phyloP scores from a whole-genome alignment of 495 filamentous ascomycete species.

The Penicillium paradoxum region DNA sequence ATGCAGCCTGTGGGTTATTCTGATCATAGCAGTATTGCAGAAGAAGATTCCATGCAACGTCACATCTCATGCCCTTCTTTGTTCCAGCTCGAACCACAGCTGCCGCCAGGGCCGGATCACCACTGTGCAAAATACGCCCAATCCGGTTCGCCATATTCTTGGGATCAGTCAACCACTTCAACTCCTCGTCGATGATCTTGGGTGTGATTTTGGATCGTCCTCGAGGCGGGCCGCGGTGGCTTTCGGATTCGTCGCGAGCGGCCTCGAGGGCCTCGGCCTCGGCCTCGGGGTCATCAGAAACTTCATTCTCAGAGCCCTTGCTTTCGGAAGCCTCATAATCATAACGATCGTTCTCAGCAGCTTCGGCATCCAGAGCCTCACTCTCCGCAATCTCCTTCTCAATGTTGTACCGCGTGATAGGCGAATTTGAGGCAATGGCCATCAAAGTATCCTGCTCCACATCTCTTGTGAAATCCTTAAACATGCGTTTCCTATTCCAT shows the following conservation, averaged over 20 bases:
- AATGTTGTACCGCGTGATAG: background rate
- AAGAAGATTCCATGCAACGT: slow-evolving; percentile 83
- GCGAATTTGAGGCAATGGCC: slow-evolving; percentile 14
- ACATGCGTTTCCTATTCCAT: background rate
- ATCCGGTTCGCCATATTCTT: slow-evolving; percentile 60
- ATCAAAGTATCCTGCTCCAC: slow-evolving; percentile 6
- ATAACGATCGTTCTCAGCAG: background rate
- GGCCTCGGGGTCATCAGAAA: background rate
- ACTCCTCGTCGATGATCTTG: slow-evolving; percentile 42
- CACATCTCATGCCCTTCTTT: slow-evolving; percentile 53
- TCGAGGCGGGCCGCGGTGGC: background rate
- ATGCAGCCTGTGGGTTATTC: slow-evolving; percentile 52
- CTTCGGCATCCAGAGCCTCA: background rate
- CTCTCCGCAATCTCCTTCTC: background rate
- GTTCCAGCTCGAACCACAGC: slow-evolving; percentile 58
- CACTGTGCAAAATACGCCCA: slow-evolving; percentile 45
- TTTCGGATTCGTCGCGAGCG: background rate
- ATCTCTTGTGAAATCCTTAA: background rate
- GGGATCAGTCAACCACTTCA: slow-evolving; percentile 63
- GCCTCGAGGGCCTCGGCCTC: background rate
- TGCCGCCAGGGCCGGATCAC: slow-evolving; percentile 57
- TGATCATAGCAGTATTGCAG: slow-evolving; percentile 64
- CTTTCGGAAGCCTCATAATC: background rate
- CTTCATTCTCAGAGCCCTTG: background rate
- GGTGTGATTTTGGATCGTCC: slow-evolving; percentile 5